These are phyloP conservation scores for Drosera capensis DNA, from an alignment of 148 eudicot genomes.

Conservation along the genomic window DNA sequence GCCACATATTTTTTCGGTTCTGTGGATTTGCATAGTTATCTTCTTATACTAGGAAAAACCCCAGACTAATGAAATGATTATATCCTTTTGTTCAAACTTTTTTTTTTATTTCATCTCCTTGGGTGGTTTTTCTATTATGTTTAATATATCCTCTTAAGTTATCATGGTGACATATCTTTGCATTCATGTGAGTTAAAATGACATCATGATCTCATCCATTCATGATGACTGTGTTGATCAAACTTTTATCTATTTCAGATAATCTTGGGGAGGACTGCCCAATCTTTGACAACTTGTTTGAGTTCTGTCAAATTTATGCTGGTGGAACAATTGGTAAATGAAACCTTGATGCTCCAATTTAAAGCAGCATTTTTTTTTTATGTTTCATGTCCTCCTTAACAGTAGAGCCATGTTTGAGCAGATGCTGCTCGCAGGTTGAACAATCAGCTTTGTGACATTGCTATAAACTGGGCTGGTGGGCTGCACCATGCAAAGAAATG, in stretches of 20 bases:
- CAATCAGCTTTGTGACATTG: slow-evolving; percentile 85
- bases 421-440: slow-evolving; percentile 98
- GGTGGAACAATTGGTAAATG: slow-evolving; percentile 96
- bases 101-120: neutral
- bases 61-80: no score
- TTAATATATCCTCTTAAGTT: neutral
- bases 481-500: slow-evolving; percentile 99
- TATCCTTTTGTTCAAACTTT: no score
- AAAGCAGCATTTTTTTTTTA: neutral
- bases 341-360: slow-evolving; percentile 3
- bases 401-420: slow-evolving; percentile 17
- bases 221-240: slow-evolving; percentile 1
- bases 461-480: slow-evolving; percentile 99
- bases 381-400: slow-evolving; percentile 8
- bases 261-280: slow-evolving; percentile 99
- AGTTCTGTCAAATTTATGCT: slow-evolving; percentile 97
- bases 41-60: neutral
- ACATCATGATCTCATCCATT: neutral
- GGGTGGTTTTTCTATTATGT: neutral
- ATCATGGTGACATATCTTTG: neutral
- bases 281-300: slow-evolving; percentile 86
- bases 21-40: no score
- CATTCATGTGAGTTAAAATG: neutral
- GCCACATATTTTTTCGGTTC: no score
- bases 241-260: slow-evolving; percentile 28